A percentile compares a stretch with the other conserved stretches of the same genome.
phyloP scores from a whole-genome alignment of 2,329 filamentous ascomycete genomes.

The Coccinonectria pachysandricola region DNA sequence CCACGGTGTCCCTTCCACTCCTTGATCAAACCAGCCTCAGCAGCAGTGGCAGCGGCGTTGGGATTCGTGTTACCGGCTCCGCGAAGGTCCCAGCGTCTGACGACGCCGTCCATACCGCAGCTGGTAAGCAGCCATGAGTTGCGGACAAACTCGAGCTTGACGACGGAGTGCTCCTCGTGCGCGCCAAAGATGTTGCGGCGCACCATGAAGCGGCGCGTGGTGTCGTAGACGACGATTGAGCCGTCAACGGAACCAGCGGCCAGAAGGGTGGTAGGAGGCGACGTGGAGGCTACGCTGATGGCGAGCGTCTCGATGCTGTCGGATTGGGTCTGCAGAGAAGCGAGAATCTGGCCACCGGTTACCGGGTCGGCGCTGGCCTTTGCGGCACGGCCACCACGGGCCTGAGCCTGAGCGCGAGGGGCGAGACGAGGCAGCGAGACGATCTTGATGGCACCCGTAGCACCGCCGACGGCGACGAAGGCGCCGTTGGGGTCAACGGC shows the following conservation, averaged over 20 bases:
- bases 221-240: slow-evolving; percentile 78
- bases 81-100: slow-evolving; percentile 77
- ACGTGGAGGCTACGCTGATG: slow-evolving; percentile 35
- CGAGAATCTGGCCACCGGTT: slow-evolving; percentile 56
- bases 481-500: slow-evolving; percentile 71
- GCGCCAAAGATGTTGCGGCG: slow-evolving; percentile 71
- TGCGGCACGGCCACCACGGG: slow-evolving; percentile 17
- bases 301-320: slow-evolving; percentile 68
- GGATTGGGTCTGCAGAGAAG: slow-evolving; percentile 68
- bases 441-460: slow-evolving; percentile 75
- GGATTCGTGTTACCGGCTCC: slow-evolving; percentile 28
- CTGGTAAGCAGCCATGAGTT: slow-evolving; percentile 65
- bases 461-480: slow-evolving; percentile 79
- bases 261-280: slow-evolving; percentile 43
- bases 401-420: slow-evolving; percentile 14
- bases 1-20: slow-evolving; percentile 89
- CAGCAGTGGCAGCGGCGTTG: slow-evolving; percentile 24
- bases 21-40: slow-evolving; percentile 57
- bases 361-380: slow-evolving; percentile 28
- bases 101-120: slow-evolving; percentile 84
- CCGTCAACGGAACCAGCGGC: slow-evolving; percentile 62
- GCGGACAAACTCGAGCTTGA: slow-evolving; percentile 81
- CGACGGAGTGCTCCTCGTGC: slow-evolving; percentile 81
- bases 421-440: slow-evolving; percentile 65
- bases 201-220: slow-evolving; percentile 76